phyloP scores from a whole-genome alignment of 371 early-diverging fungal genomes.

The Batrachochytrium dendrobatidis region DNA sequence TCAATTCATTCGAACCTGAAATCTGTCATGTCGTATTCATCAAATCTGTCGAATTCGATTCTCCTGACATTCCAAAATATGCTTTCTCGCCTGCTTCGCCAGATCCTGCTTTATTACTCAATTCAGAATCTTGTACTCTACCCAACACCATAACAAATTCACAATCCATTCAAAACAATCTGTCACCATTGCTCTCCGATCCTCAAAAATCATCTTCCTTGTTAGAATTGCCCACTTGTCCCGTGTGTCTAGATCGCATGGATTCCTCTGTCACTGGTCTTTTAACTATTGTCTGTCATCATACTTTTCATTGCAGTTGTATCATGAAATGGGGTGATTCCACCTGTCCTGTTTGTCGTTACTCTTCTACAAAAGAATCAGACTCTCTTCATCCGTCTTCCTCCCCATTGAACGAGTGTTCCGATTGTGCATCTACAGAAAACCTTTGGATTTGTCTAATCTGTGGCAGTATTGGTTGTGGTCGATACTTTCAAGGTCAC shows the following conservation, averaged over 20 bases:
- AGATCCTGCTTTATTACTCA: background rate
- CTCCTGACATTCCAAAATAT: conserved; percentile 11
- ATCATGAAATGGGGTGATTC: conserved; percentile 84
- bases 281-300: conserved; percentile 86
- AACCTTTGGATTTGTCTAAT: conserved; percentile 92
- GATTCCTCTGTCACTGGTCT: conserved; percentile 76
- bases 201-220: background rate
- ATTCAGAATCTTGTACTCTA: background rate
- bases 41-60: conserved; percentile 48
- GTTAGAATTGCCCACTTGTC: conserved; percentile 82
- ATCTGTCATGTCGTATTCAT: conserved; percentile 62
- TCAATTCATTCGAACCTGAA: conserved; percentile 66
- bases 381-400: conserved; percentile 5
- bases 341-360: conserved; percentile 86
- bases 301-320: conserved; percentile 84
- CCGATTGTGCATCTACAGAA: conserved; percentile 59
- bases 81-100: background rate
- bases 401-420: conserved; percentile 50
- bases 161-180: background rate
- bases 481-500: conserved; percentile 67
- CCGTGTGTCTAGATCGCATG: conserved; percentile 89
- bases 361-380: conserved; percentile 44
- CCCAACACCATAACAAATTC: background rate
- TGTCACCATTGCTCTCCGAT: background rate
- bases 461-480: conserved; percentile 69